Conservation (phyloP, 1,139 yeast species). For the Candida dubliniensis region DNA sequence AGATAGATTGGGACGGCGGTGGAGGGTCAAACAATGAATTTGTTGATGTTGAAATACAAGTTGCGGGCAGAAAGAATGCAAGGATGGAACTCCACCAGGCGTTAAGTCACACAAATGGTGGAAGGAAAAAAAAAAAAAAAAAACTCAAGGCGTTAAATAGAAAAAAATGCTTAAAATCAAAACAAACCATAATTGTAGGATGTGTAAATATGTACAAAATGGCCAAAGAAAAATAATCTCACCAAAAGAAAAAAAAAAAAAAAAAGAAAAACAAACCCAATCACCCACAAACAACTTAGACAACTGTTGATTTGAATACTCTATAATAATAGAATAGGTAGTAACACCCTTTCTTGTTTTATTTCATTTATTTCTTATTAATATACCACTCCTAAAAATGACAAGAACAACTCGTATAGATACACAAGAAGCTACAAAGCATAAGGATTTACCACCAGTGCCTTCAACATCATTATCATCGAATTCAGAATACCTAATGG, state of each 20-base stretch:
- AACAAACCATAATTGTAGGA: neutral
- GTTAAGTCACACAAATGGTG: neutral
- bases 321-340: neutral
- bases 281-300: no score
- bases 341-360: no score
- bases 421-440: constrained; percentile 30
- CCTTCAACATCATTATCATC: neutral
- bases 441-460: constrained; percentile 40
- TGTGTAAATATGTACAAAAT: no score
- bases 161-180: neutral
- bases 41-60: no score
- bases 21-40: no score
- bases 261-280: no score
- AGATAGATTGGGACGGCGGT: no score
- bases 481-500: constrained; percentile 25
- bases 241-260: no score
- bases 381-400: neutral
- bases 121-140: neutral
- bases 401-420: constrained; percentile 27
- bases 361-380: no score
- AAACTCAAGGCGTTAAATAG: neutral
- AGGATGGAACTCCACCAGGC: neutral
- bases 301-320: neutral
- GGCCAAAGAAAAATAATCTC: neutral
- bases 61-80: neutral